phyloP scores from a whole-genome alignment of 2,329 filamentous ascomycete species.

The Teratosphaeria destructans region DNA sequence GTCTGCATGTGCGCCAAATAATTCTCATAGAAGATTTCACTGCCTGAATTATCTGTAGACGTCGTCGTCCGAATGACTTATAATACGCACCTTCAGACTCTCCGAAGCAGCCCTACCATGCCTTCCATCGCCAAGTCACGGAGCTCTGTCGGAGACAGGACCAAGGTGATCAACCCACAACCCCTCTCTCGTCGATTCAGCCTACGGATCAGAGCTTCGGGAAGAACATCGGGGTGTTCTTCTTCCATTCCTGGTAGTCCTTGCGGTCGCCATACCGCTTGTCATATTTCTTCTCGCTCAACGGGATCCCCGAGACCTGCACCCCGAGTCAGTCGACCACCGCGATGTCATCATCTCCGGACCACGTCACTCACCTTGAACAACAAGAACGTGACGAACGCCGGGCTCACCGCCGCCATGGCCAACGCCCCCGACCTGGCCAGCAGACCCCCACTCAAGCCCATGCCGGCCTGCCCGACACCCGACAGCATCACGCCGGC shows the following conservation, averaged over 20 bases:
- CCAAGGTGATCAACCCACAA: not conserved
- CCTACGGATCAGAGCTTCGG: constrained; percentile 43
- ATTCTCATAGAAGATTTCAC: too few species aligned
- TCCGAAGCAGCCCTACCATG: too few species aligned
- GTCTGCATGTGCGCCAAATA: too few species aligned
- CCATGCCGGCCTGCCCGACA: constrained; percentile 49
- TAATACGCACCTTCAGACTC: too few species aligned
- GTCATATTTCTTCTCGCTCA: constrained; percentile 62
- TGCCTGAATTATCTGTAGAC: too few species aligned
- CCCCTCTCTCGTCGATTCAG: not conserved
- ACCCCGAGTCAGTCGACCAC: not conserved
- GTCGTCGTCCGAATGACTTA: too few species aligned
- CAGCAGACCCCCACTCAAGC: constrained; percentile 36
- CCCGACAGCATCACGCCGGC: constrained; percentile 46
- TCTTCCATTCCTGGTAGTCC: constrained; percentile 60
- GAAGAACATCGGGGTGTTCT: constrained; percentile 53
- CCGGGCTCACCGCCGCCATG: constrained; percentile 50
- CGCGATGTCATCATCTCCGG: not conserved
- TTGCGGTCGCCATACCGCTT: constrained; percentile 51
- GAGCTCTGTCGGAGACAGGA: not conserved
- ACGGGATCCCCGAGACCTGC: constrained; percentile 45
- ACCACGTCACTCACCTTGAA: constrained; percentile 42
- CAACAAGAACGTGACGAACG: constrained; percentile 54
- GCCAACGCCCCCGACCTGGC: constrained; percentile 37
- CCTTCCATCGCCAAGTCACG: not conserved